Evolutionary conservation across 441 rosid genomes (phyloP), one percentile per base, ranked within the genome.

Genomic region (Croton laevigatus): DNA sequence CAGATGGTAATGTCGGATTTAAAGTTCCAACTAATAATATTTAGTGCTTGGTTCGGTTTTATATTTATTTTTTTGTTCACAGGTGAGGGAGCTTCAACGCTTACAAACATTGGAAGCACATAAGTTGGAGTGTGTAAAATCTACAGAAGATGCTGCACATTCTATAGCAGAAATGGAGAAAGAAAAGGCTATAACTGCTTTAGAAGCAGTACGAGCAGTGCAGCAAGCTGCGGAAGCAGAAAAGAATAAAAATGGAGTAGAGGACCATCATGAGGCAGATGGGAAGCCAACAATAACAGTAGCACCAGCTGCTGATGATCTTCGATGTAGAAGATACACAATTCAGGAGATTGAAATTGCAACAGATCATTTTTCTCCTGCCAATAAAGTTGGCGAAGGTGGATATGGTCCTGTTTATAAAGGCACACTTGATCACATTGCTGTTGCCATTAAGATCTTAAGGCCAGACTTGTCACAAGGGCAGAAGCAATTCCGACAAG

Each of bases 331-430:
- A 68, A 83, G 73, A 78, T 91, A 91, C 78, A 79, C 84, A 6
- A 81, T 88, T 59, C 68, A 81, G 42, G 90, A 89, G 58, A 83
- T 89, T 68, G 94, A 91, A 80, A 67, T 13, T 51, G 87, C 97
- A 44, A 91, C 96, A 8, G 57, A 82, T 68, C 66, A 80, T 61
- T 89, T 91, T 67, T 67, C 88, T 23, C 57, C 58, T 20, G 69
- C 84, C 11, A 66, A 62, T 5, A 87, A 89, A 85, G 86, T 91
- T 42, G 94, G 94, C 17, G 97, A 91, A 84, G 98, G 97, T 37
- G 97, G 91, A 37, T 91, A 91, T 67, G 98, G 97, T 71, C 87
- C 96, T 7, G 97, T 91, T 51, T 93, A 69, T 54, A 85, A 71
- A 69, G 91, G 76, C 23, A 59, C 69, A 38, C 88, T 91, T 1